These are phyloP conservation scores for Geotrichum europaeum DNA, from an alignment of 1,139 yeast genomes.

Conservation along the genomic window DNA sequence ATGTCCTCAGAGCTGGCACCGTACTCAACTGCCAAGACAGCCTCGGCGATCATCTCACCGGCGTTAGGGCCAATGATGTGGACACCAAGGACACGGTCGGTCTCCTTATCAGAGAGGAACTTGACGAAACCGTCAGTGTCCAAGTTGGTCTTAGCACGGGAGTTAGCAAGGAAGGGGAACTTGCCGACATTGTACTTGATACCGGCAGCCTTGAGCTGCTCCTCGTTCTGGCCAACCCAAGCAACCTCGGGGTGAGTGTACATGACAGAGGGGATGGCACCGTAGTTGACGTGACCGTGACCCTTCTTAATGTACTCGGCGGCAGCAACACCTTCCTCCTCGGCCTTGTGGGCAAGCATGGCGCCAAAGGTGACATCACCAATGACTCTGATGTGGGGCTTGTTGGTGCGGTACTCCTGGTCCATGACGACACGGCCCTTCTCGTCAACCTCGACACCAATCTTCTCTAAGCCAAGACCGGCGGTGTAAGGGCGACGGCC, in stretches of 20 bases:
- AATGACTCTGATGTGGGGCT: constrained; percentile 89
- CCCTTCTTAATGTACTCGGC: constrained; percentile 91
- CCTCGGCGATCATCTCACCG: constrained; percentile 99
- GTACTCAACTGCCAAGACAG: constrained; percentile 93
- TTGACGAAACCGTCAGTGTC: constrained; percentile 98
- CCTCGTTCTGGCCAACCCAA: constrained; percentile 97
- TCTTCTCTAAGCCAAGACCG: constrained; percentile 81
- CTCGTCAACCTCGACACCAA: constrained; percentile 86
- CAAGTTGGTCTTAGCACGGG: constrained; percentile 97
- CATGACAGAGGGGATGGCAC: constrained; percentile 96
- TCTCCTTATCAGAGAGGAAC: constrained; percentile 92
- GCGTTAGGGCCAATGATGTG: constrained; percentile 98
- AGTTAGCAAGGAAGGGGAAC: constrained; percentile 98
- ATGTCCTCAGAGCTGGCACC: constrained; percentile 98
- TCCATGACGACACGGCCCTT: constrained; percentile 92
- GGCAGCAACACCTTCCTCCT: constrained; percentile 99
- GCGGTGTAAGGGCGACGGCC: constrained; percentile 98
- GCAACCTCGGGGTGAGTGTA: constrained; percentile 99
- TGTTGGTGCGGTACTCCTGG: constrained; percentile 86
- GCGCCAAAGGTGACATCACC: constrained; percentile 99
- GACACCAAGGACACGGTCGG: constrained; percentile 92
- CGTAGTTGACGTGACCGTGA: constrained; percentile 97
- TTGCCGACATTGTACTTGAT: constrained; percentile 90
- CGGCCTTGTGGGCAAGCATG: constrained; percentile 99
- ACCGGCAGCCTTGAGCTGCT: constrained; percentile 92